Conservation (phyloP, 2,329 filamentous ascomycete genomes). For the Ceratocystis papillata region DNA sequence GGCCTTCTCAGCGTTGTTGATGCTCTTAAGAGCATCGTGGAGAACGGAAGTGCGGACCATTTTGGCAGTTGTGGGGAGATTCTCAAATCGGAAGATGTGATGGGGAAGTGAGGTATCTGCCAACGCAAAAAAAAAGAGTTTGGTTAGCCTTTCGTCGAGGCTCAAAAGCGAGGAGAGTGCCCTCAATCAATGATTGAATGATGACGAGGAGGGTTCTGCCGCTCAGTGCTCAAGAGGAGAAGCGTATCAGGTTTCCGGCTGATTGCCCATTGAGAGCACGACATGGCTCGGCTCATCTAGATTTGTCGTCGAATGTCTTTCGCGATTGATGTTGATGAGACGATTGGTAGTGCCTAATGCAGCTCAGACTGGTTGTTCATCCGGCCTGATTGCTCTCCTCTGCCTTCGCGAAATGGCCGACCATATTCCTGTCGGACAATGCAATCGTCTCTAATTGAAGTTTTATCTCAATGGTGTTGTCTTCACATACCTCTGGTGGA, state of each 20-base stretch:
- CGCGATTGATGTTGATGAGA: not conserved
- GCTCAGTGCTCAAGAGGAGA: conserved; percentile 54
- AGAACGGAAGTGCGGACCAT: conserved; percentile 99
- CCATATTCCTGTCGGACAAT: conserved; percentile 22
- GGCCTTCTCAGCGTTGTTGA: conserved; percentile 99
- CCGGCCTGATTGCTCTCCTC: conserved; percentile 50
- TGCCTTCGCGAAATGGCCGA: conserved; percentile 42
- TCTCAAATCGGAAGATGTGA: conserved; percentile 54
- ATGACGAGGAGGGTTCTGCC: conserved; percentile 55
- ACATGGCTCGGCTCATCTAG: conserved; percentile 22
- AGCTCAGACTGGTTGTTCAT: conserved; percentile 26
- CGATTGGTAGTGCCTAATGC: not conserved
- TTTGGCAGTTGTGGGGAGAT: conserved; percentile 65
- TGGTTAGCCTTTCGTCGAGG: conserved; percentile 51
- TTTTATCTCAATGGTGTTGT: not conserved
- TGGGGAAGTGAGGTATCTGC: conserved; percentile 55
- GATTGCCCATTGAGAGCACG: conserved; percentile 20
- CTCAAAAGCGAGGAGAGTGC: conserved; percentile 59
- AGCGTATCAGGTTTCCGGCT: conserved; percentile 42
- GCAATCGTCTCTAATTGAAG: conserved; percentile 21
- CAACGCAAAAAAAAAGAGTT: conserved; percentile 28
- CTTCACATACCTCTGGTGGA: conserved; percentile 24
- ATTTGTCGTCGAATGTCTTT: conserved; percentile 14
- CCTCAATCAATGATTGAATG: conserved; percentile 36
- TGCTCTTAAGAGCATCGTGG: conserved; percentile 97